A percentile compares a stretch with the other conserved stretches of the same genome.
phyloP scores from a whole-genome alignment of 345 rosid genomes.

The Xanthoceras sorbifolium region DNA sequence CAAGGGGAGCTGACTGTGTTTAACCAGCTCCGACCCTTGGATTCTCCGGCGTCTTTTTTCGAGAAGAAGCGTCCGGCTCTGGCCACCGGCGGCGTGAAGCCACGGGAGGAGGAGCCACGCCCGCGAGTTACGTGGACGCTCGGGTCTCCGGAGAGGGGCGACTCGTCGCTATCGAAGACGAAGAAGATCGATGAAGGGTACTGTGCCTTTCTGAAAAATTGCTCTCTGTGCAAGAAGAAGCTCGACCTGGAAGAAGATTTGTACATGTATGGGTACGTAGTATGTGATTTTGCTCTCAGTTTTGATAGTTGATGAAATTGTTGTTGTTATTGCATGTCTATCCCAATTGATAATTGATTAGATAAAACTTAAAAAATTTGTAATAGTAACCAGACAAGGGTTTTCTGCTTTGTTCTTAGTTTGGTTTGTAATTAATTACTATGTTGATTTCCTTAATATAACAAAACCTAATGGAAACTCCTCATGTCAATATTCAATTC shows the following conservation, averaged over 20 bases:
- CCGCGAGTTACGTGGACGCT: slow-evolving; percentile 7
- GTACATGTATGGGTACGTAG: slow-evolving; percentile 30
- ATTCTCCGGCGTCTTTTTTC: background rate
- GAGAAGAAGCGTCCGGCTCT: slow-evolving; percentile 10
- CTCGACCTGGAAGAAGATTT: background rate
- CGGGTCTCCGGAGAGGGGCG: slow-evolving; percentile 16
- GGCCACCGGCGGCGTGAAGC: background rate
- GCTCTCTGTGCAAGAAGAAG: slow-evolving; percentile 36
- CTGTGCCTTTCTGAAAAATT: slow-evolving; percentile 28
- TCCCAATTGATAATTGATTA: no score
- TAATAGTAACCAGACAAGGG: background rate
- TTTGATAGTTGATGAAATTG: no score
- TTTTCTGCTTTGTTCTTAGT: background rate
- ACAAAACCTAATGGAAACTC: background rate
- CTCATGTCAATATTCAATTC: no score
- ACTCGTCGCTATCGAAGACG: background rate
- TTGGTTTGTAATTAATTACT: background rate
- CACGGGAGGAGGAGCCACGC: background rate
- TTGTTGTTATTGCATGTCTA: no score
- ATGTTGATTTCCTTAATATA: background rate
- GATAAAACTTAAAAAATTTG: no score
- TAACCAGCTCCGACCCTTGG: slow-evolving; percentile 10
- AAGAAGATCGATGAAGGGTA: slow-evolving; percentile 28
- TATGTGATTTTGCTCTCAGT: no score
- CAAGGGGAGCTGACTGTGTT: slow-evolving; percentile 29